Base-by-base conservation (phyloP, 257 asterid species). In the Haberlea rhodopensis region DNA sequence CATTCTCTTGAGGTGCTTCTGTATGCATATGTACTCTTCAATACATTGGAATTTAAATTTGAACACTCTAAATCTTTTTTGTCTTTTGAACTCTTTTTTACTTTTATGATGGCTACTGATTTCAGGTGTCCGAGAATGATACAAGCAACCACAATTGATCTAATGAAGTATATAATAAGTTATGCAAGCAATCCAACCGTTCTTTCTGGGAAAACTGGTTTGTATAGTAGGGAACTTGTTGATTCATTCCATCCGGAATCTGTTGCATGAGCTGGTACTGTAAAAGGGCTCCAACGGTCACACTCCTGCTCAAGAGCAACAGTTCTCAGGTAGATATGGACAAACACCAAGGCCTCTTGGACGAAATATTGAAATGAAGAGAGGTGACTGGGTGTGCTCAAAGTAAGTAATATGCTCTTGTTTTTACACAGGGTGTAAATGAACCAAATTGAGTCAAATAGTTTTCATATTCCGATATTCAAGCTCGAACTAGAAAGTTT, bases 371-470 rank as follows among this genome's bases (percentile, higher is more conserved):
- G 88, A 79, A 73, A 89, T 89, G 96, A 92, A 92, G 83, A 81
- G 88, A 78, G 99, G 99, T 24, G 97, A 92, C 80, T 92, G 99
- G 99, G 83, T 84, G 61, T 92, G 99, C 79, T 67, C 70, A 34
- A 92, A 85, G 99, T 92, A 83, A 72, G 89, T 76, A n/a, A 43
- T 60, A 52, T 51, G 23, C 22, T 11, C 63, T 53, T 60, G 22
- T 76, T 66, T 31, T 60, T 24, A 32, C 20, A 25, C 34, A 3
- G 53, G 65, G 6, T 2, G 7, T 19, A 43, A 43, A 13, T 43
- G 49, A 43, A 43, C 49, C 4, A 7, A 43, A 43, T 43, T 43
- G 49, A 13, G 49, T 7, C 49, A 15, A 15, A 13, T 43, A 5
- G 19, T 15, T 4, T 31, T 31, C 40, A 31, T 31, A 31, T 31